Evolutionary conservation across 2,329 filamentous ascomycete species (phyloP).

Genomic region (Aureobasidium pullulans): DNA sequence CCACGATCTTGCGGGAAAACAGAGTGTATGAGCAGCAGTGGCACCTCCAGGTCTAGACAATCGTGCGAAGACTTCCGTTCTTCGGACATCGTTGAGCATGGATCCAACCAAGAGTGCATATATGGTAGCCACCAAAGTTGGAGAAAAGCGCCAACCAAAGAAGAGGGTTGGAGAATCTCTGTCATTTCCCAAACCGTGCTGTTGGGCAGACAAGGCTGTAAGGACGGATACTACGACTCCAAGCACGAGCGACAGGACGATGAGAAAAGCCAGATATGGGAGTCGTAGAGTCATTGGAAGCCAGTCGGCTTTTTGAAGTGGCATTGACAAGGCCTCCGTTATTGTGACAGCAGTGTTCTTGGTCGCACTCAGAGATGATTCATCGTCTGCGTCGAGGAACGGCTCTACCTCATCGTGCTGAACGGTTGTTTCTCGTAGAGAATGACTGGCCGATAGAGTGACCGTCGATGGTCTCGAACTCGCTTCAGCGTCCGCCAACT

Average conservation of each 20-base stretch:
- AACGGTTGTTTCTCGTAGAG: too few relatives aligned
- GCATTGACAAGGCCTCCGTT: too few relatives aligned
- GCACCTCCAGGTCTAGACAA: neutral
- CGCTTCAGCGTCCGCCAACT: too few relatives aligned
- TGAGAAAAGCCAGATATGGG: neutral
- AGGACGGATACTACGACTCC: neutral
- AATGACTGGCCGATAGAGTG: too few relatives aligned
- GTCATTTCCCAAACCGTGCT: neutral
- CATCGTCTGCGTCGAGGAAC: too few relatives aligned
- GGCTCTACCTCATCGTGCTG: too few relatives aligned
- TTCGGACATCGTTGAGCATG: conserved; percentile 1
- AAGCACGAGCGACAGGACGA: neutral
- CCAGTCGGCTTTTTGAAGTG: neutral
- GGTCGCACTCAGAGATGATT: too few relatives aligned
- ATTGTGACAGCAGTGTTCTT: too few relatives aligned
- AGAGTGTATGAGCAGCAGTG: neutral
- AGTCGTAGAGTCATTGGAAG: neutral
- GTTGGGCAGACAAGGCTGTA: neutral
- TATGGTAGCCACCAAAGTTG: neutral
- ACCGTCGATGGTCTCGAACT: too few relatives aligned
- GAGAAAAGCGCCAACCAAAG: neutral
- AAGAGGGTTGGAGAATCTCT: neutral
- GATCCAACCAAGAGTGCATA: neutral
- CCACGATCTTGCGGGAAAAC: neutral
- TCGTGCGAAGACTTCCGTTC: neutral